Evolutionary conservation across 225 moss, liverwort and hornwort genomes (phyloP), one percentile per base, ranked within the genome.

Genomic region (Sphagnum contortum): DNA sequence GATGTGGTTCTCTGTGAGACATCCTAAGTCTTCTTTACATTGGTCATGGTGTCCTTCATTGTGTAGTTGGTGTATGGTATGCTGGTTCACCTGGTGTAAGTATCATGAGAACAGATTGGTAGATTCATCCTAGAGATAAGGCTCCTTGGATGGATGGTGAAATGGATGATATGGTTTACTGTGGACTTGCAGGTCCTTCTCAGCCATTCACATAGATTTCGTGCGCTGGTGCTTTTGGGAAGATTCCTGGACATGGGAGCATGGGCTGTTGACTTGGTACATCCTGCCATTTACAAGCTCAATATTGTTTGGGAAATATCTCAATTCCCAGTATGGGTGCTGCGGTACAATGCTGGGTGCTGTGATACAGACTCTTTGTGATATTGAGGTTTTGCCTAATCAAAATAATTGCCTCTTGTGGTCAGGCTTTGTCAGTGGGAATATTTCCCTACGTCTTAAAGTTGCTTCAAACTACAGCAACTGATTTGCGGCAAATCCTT

Each of bases 241-340:
- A 83, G 90, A 51, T 96, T 96, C 79, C 71, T 96, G 68, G 96
- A 96, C 48, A 96, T 96, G 96, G 96, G 96, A 58, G 87, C 90
- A 49, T 96, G 96, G 96, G 96, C 96, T 71, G 96, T 96, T 59
- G 87, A 96, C 80, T 76, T 88, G 90, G 96, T 96, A 88, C 72
- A 71, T 53, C 53, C 61, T 55, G 68, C n/a, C 63, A 52, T 52
- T 5, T 29, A 29, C 29, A 29, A 29, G 29, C 29, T 29, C 29
- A 29, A 29, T 29, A 29, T 29, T 0, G 29, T 29, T 29, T 29
- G 29, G 29, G 29, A 29, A 29, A 29, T 29, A 29, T 29, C 29
- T 29, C 29, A 29, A 29, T 29, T 29, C 29, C 29, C 29, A 29
- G 29, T 1, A 29, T 29, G 29, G 29, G 29, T 29, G 29, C 29